Evolutionary conservation across 768 basidiomycete genomes (phyloP).

Genomic region (Hirschioporus abietinus): DNA sequence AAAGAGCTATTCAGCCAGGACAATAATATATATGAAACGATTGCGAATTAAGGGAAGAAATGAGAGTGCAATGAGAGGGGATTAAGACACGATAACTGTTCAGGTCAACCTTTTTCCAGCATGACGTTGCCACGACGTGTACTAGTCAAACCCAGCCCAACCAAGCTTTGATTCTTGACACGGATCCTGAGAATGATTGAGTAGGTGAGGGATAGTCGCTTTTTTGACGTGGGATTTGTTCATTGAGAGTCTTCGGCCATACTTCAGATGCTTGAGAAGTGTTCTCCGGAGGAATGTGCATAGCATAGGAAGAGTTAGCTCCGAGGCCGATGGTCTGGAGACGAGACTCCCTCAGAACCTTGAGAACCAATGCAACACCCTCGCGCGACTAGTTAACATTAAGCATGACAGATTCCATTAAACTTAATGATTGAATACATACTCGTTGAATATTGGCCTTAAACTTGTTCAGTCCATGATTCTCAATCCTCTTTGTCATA

Average conservation of each 20-base stretch:
- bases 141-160: neutral
- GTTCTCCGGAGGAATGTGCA: conserved; percentile 6
- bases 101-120: neutral
- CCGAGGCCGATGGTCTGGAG: conserved; percentile 43
- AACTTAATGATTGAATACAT: conserved; percentile 23
- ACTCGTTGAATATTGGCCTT: conserved; percentile 85
- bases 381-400: conserved; percentile 60
- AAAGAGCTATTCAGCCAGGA: neutral
- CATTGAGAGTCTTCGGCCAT: conserved; percentile 6
- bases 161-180: conserved; percentile 1
- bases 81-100: neutral
- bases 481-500: conserved; percentile 82
- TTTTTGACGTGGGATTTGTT: conserved; percentile 1
- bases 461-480: conserved; percentile 76
- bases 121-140: neutral
- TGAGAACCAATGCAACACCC: conserved; percentile 79
- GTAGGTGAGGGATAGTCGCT: neutral
- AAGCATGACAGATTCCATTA: conserved; percentile 11
- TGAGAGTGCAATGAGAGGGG: neutral
- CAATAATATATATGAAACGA: neutral
- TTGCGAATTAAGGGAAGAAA: neutral
- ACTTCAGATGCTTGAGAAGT: conserved; percentile 7
- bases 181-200: neutral
- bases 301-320: conserved; percentile 16
- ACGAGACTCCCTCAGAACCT: conserved; percentile 74